These are phyloP conservation scores for Cystobasidium pallidum DNA, from an alignment of 1,284 basidiomycete genomes.

Conservation along the genomic window DNA sequence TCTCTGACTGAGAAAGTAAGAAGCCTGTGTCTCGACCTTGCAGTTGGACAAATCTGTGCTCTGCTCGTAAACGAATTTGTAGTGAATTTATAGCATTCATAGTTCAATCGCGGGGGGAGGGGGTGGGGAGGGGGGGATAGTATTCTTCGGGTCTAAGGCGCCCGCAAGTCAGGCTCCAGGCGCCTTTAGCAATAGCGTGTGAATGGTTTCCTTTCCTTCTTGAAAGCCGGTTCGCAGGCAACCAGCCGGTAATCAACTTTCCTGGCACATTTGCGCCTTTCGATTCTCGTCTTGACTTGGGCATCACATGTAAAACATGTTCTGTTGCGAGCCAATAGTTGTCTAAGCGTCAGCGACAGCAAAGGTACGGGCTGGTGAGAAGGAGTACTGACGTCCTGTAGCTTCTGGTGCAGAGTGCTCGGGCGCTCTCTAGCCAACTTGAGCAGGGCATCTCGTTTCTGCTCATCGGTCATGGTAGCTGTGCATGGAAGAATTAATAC, in stretches of 20 bases:
- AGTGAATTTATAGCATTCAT: not conserved
- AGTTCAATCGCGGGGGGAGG: not conserved
- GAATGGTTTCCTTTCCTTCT: not conserved
- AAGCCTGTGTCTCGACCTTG: not conserved
- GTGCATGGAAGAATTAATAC: not conserved
- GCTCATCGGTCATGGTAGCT: slow-evolving; percentile 7
- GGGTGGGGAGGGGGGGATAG: no score
- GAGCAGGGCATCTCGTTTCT: not conserved
- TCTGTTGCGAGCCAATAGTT: not conserved
- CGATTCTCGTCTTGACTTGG: no score
- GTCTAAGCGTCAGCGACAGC: no score
- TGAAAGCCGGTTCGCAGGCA: not conserved
- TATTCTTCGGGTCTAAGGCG: not conserved
- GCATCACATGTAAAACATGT: slow-evolving; percentile 18
- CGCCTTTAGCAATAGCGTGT: slow-evolving; percentile 16
- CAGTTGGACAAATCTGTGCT: not conserved
- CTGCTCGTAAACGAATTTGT: not conserved
- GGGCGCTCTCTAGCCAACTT: slow-evolving; percentile 4
- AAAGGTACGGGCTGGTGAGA: no score
- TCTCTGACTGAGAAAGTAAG: not conserved
- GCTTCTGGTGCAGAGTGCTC: not conserved
- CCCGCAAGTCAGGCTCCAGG: slow-evolving; percentile 3
- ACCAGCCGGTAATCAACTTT: not conserved
- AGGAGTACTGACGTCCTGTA: slow-evolving; percentile 5
- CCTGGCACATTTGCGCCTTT: no score